Percentiles rank a stretch among this genome's conserved stretches.
phyloP scores from a whole-genome alignment of 495 filamentous ascomycete genomes.

The Trichoderma gamsii region DNA sequence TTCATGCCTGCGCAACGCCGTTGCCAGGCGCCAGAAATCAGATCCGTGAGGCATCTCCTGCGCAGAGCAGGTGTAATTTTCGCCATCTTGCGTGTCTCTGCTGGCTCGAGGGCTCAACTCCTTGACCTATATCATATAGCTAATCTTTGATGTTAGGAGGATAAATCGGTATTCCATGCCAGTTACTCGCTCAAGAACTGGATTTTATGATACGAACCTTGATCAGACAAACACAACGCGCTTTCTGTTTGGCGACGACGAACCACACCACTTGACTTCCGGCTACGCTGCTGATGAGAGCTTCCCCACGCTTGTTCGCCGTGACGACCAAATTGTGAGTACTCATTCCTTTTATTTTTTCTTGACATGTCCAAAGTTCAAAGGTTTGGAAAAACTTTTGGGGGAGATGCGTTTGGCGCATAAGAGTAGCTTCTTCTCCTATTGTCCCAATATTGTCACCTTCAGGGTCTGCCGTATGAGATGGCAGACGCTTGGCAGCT shows the following conservation, averaged over 20 bases:
- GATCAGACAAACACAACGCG: constrained; percentile 73
- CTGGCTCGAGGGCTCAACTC: background rate
- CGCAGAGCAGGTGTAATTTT: background rate
- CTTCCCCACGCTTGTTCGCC: constrained; percentile 75
- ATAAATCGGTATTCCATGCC: constrained; percentile 81
- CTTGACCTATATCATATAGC: background rate
- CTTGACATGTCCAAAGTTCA: background rate
- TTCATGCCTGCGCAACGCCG: background rate
- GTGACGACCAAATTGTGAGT: constrained; percentile 62
- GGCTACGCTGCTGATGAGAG: constrained; percentile 72
- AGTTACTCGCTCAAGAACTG: constrained; percentile 59
- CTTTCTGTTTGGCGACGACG: constrained; percentile 81
- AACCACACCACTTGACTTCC: constrained; percentile 54
- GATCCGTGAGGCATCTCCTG: background rate
- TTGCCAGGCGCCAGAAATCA: background rate
- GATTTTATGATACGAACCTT: constrained; percentile 49
- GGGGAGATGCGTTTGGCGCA: background rate
- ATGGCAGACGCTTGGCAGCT: background rate
- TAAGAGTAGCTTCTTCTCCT: background rate
- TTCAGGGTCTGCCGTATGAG: background rate
- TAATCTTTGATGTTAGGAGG: constrained; percentile 15
- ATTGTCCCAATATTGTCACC: background rate
- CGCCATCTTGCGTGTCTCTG: background rate
- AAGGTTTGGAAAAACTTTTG: background rate
- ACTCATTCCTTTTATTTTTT: constrained; percentile 19